Base-by-base conservation (phyloP, 306 rosid genomes). In the Luffa aegyptiaca region DNA sequence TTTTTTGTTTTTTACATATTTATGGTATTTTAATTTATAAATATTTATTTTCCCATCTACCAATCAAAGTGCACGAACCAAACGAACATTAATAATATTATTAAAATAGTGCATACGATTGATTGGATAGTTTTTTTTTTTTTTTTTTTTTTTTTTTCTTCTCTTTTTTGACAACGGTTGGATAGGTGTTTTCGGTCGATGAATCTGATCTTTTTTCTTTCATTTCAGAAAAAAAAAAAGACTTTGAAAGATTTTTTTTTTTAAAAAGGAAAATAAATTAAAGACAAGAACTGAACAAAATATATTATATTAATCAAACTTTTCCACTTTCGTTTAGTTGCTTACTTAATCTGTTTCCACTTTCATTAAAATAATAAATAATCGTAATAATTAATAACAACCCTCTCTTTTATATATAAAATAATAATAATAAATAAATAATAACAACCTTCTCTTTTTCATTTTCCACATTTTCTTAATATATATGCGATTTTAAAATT, bases 271-370 rank as follows among this genome's bases (percentile, higher is more conserved):
- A 3, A 35, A 31, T 2, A 64, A 18, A 35, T 53, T 53, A 36
- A 16, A 37, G 46, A 8, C 10, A 65, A 37, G 5, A 13, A 37
- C 26, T 7, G 11, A 65, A 65, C 37, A 65, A 41, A 68, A 68
- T 9, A 68, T 8, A 8, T 18, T 35, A 41, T 8, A 17, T 66
- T 1, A 66, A 41, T 18, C 2, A 66, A 66, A 39, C 7, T 3
- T 66, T 9, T 1, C 51, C 74, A 41, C 74, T 66, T 66, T 39
- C 3, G 2, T 7, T 66, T 68, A 68, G 33, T n/a, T 41, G 75
- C 75, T 68, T 68, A 68, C 75, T 68, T 68, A 42, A 68, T 10
- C 52, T 42, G 75, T 42, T 68, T 68, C 75, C 75, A 68, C 75
- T 68, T 41, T n/a, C 51, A 41, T 68, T 68, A 68, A 68, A n/a